phyloP scores from a whole-genome alignment of 495 filamentous ascomycete genomes.

The Endocarpon pusillum region DNA sequence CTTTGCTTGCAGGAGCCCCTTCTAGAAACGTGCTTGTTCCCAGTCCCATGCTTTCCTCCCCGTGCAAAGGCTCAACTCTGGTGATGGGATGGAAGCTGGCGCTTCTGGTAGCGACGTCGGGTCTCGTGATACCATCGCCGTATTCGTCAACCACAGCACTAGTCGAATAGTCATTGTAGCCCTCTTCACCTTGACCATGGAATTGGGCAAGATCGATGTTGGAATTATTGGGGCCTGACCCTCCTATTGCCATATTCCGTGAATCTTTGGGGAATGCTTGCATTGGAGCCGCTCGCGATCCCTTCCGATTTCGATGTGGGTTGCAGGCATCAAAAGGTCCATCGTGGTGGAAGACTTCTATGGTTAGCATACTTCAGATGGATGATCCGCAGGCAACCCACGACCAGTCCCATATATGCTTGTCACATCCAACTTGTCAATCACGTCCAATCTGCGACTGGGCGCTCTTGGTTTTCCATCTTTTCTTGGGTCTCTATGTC shows the following conservation, averaged over 20 bases:
- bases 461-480: constrained; percentile 27
- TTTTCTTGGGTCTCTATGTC: constrained; percentile 47
- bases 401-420: constrained; percentile 91
- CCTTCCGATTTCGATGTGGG: constrained; percentile 81
- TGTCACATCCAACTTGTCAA: constrained; percentile 93
- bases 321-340: constrained; percentile 97
- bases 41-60: constrained; percentile 65
- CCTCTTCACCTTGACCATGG: constrained; percentile 69
- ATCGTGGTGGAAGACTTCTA: constrained; percentile 89
- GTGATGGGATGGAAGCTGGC: constrained; percentile 42
- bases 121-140: constrained; percentile 15
- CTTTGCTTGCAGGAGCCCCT: constrained; percentile 71
- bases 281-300: constrained; percentile 75
- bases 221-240: constrained; percentile 66
- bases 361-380: constrained; percentile 3
- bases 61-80: constrained; percentile 56
- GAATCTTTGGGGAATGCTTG: constrained; percentile 88
- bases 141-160: constrained; percentile 19
- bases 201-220: constrained; percentile 71
- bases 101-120: constrained; percentile 15
- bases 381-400: constrained; percentile 30
- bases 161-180: constrained; percentile 58
- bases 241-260: constrained; percentile 80
- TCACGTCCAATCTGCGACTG: constrained; percentile 66
- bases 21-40: constrained; percentile 95